phyloP scores from a whole-genome alignment of 2,329 filamentous ascomycete species.

The Falciphora oryzae region DNA sequence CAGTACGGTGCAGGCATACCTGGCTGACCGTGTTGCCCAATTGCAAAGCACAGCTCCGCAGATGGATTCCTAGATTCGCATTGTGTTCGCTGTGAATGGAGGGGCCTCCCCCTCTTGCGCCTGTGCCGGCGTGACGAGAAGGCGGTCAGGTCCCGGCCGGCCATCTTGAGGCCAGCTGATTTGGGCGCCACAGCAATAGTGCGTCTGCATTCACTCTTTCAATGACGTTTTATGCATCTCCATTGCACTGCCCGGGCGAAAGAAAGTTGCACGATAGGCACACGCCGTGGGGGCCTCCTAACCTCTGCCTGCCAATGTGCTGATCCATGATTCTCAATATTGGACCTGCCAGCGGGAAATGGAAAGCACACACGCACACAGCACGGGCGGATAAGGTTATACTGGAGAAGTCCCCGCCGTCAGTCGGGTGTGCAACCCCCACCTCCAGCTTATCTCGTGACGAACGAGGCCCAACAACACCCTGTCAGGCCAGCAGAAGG shows the following conservation, averaged over 20 bases:
- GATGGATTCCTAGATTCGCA: not conserved
- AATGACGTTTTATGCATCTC: not conserved
- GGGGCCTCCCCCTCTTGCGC: not conserved
- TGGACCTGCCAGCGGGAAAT: not conserved
- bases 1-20: too few species aligned
- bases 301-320: too few species aligned
- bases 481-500: too few species aligned
- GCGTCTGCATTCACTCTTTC: too few species aligned
- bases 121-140: not conserved
- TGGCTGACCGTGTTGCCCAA: not conserved
- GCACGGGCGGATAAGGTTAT: not conserved
- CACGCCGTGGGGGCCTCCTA: too few species aligned
- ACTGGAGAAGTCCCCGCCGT: too few species aligned
- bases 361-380: not conserved
- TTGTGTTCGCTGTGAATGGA: not conserved
- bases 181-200: too few species aligned
- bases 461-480: too few species aligned
- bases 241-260: not conserved
- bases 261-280: not conserved
- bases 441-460: not conserved
- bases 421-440: not conserved
- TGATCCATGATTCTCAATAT: too few species aligned
- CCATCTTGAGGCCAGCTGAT: not conserved
- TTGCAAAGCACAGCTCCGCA: not conserved
- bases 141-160: not conserved